phyloP scores from a whole-genome alignment of 2,329 filamentous ascomycete genomes.

The Ilyonectria destructans region DNA sequence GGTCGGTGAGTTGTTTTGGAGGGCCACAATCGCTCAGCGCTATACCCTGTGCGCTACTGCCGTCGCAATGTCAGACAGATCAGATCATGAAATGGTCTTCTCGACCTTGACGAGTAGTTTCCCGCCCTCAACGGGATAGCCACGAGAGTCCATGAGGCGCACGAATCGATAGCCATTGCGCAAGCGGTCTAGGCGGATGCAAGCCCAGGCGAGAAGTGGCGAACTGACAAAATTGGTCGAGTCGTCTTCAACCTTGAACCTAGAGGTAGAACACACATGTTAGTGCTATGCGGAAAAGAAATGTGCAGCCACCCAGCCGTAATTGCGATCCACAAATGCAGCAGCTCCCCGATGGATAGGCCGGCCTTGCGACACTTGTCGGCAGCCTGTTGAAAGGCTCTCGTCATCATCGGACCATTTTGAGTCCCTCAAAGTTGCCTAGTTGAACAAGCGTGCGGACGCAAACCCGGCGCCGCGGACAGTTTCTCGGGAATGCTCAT shows the following conservation, averaged over 20 bases:
- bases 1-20: constrained; percentile 21
- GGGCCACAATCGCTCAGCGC: not conserved
- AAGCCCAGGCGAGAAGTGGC: constrained; percentile 69
- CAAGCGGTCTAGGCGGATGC: constrained; percentile 73
- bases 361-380: constrained; percentile 14
- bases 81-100: constrained; percentile 60
- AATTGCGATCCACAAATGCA: not conserved
- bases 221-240: constrained; percentile 56
- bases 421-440: not conserved
- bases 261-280: constrained; percentile 48
- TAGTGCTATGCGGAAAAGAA: constrained; percentile 39
- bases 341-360: not conserved
- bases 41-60: not conserved
- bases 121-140: constrained; percentile 61
- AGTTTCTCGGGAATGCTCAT: not conserved
- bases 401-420: not conserved
- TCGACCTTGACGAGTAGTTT: constrained; percentile 69
- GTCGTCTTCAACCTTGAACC: constrained; percentile 71
- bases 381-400: not conserved
- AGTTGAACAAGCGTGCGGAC: not conserved
- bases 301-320: constrained; percentile 24
- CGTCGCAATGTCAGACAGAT: constrained; percentile 22
- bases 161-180: constrained; percentile 71
- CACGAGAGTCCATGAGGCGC: constrained; percentile 63
- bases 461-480: not conserved